Percentiles rank a stretch among this genome's conserved stretches.
Conservation (phyloP, 345 rosid genomes). For the Rhodamnia rubescens region DNA sequence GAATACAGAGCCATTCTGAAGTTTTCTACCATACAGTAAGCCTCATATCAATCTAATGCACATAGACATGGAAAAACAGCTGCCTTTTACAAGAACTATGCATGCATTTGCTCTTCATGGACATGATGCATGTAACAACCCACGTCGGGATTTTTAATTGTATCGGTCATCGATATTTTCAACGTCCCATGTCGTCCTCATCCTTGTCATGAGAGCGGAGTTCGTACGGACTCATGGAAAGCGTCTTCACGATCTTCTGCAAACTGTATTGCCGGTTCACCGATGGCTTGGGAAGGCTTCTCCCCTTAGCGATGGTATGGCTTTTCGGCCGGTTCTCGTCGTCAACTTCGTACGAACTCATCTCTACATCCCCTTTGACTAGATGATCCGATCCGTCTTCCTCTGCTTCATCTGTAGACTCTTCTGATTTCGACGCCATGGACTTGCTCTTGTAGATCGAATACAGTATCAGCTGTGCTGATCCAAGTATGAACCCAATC, state of each 20-base stretch:
- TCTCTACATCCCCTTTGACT: constrained; percentile 10
- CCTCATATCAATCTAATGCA: neutral
- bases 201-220: neutral
- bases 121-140: neutral
- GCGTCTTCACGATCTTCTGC: constrained; percentile 11
- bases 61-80: neutral
- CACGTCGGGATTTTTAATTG: too few species aligned
- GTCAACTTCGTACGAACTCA: constrained; percentile 2
- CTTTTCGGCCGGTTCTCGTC: constrained; percentile 3
- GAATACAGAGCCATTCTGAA: neutral
- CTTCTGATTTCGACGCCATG: neutral
- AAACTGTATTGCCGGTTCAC: constrained; percentile 11
- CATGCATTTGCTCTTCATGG: neutral
- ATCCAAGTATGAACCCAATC: constrained; percentile 35
- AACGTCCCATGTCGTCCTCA: neutral
- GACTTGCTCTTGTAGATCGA: constrained; percentile 25
- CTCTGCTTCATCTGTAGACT: neutral
- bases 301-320: neutral
- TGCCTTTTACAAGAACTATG: neutral
- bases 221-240: constrained; percentile 16
- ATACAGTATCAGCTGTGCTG: constrained; percentile 39
- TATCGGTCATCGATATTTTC: neutral
- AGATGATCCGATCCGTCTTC: constrained; percentile 18
- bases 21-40: neutral
- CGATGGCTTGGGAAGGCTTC: constrained; percentile 16